Conservation (phyloP, 208 protist species). For the Wallacemonas sp. region DNA sequence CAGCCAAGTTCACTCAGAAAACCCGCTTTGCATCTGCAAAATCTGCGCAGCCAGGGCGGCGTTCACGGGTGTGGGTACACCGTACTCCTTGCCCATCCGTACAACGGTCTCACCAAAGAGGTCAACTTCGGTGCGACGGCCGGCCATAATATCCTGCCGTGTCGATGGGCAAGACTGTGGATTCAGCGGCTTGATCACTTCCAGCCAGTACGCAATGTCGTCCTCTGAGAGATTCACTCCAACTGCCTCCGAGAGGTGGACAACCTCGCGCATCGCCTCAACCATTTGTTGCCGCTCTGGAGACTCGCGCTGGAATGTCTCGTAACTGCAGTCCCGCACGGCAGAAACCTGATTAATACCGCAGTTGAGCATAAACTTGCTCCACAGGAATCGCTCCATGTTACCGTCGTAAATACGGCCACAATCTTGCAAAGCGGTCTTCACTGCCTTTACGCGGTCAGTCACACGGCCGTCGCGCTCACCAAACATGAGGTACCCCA, state of each 20-base stretch:
- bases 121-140: slow-evolving; percentile 20
- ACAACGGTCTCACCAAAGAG: slow-evolving; percentile 23
- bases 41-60: slow-evolving; percentile 4
- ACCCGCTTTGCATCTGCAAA: background rate
- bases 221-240: slow-evolving; percentile 19
- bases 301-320: slow-evolving; percentile 1
- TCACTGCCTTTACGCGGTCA: slow-evolving; percentile 3
- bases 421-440: background rate
- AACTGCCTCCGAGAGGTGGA: slow-evolving; percentile 9
- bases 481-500: slow-evolving; percentile 21
- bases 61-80: slow-evolving; percentile 13
- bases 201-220: slow-evolving; percentile 20
- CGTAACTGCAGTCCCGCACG: slow-evolving; percentile 16
- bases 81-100: slow-evolving; percentile 21
- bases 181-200: slow-evolving; percentile 10
- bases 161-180: slow-evolving; percentile 20
- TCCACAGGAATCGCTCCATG: slow-evolving; percentile 14
- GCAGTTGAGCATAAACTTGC: slow-evolving; percentile 25
- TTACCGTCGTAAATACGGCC: slow-evolving; percentile 16
- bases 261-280: slow-evolving; percentile 23
- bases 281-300: slow-evolving; percentile 13
- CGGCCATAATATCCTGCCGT: slow-evolving; percentile 17
- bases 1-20: slow-evolving; percentile 3
- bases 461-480: slow-evolving; percentile 17
- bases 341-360: slow-evolving; percentile 20